Base-by-base conservation (phyloP, 2,329 filamentous ascomycete species). In the Elsinoe arachidis region DNA sequence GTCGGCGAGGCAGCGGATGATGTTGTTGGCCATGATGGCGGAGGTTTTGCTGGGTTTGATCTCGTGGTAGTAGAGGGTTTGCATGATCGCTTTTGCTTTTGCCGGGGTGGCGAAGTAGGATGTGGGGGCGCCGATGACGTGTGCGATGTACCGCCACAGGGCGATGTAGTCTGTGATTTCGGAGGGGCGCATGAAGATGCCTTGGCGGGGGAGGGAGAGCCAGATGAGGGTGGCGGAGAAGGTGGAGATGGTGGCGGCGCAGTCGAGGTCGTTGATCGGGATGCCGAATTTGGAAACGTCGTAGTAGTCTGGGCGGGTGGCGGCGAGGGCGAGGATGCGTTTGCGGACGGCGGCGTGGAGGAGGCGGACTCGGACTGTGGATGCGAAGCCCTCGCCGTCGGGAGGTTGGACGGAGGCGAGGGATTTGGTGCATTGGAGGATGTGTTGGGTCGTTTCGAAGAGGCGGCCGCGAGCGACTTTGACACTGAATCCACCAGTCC, bases 231-330 rank as follows among this genome's bases (percentile, higher is more conserved):
- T 80, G 0, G 82, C 77, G 0, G 83, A 87, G 70, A 92, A 92
- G 1, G 82, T 83, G 35, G 76, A 77, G 60, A 91, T 84, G 1
- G 88, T 91, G 10, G 77, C 85, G 34, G 90, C 82, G 58, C 79
- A 82, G 69, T 92, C 87, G 1, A 92, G 77, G 63, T 91, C 85
- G 63, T 87, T 91, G 67, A 91, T 83, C 3, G 86, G 86, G 2
- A 86, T 74, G 2, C 86, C 86, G 66, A 75, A 79, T 37, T 76
- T 70, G 15, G 77, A 70, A 0, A 82, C 68, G 61, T 83, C 75
- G 69, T 84, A 89, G 70, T 89, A 89, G 2, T 73, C 74, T 0
- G 83, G 81, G 15, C 75, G 72, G 37, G 76, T 69, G n/a, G 73
- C 67, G 12, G 78, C 77, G 6, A 89, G 76, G 26, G 75, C 75